phyloP scores from a whole-genome alignment of 352 stramenopile genomes.

The Phytophthora melonis region DNA sequence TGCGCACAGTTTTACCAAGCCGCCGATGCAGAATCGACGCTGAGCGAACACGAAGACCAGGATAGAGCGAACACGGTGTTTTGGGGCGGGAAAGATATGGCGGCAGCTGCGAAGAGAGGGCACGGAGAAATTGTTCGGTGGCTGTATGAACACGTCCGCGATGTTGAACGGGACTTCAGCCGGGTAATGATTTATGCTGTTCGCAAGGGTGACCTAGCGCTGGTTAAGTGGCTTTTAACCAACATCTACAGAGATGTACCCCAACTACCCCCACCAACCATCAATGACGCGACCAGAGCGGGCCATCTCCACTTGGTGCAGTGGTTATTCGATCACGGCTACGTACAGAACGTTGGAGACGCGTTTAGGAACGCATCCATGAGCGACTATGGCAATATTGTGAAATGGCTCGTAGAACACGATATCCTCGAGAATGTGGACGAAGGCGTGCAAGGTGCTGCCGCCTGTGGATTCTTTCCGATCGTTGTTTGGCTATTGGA shows the following conservation, averaged over 20 bases:
- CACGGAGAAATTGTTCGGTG: conserved; percentile 33
- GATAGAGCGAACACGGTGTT: conserved; percentile 19
- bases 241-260: conserved; percentile 28
- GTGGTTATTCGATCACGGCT: conserved; percentile 38
- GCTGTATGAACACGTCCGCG: conserved; percentile 25
- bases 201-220: conserved; percentile 29
- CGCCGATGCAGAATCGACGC: neutral
- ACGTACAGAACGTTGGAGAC: conserved; percentile 26
- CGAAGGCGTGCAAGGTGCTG: conserved; percentile 29
- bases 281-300: conserved; percentile 33
- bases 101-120: conserved; percentile 24
- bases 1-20: neutral
- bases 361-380: conserved; percentile 43
- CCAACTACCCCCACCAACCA: conserved; percentile 27
- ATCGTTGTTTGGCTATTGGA: conserved; percentile 32
- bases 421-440: conserved; percentile 34
- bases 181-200: conserved; percentile 34
- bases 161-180: conserved; percentile 21
- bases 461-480: conserved; percentile 16
- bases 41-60: neutral
- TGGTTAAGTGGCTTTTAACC: conserved; percentile 39
- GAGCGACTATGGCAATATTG: conserved; percentile 34
- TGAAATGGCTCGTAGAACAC: conserved; percentile 40
- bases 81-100: conserved; percentile 32
- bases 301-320: conserved; percentile 34